Base-by-base conservation (phyloP, 768 basidiomycete genomes). In the Infundibulicybe gibba region DNA sequence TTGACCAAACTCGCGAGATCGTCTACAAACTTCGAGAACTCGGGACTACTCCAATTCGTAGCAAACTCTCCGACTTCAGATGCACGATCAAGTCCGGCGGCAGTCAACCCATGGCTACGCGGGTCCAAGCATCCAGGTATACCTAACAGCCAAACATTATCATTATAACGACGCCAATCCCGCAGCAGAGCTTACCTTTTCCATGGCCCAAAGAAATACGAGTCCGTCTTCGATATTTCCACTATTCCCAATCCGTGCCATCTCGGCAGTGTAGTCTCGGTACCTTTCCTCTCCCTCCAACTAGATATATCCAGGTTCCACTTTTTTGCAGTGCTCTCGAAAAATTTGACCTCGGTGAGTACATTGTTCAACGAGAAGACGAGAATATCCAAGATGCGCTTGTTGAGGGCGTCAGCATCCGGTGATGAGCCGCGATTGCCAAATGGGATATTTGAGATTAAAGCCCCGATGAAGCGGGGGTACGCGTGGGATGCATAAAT, bases 171-270 rank as follows among this genome's bases (percentile, higher is more conserved):
- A 9, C 17, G 17, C 17, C 40, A 35, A 32, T 3, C 6, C 44
- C 6, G 13, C 12, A 15, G 15, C 17, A 3, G 35, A 10, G 17
- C 35, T 16, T 45, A 86, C 87, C 68, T 77, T 74, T 60, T 89
- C 87, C 86, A 89, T 89, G 0, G 83, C 83, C 86, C 86, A 89
- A 12, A 90, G 63, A 50, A 90, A 82, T 1, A 89, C 68, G 16
- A 90, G 62, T 0, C 82, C 83, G 35, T 90, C 87, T 41, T 77
- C 74, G 15, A 86, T 52, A 0, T 64, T 68, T 3, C 71, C 75
- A 13, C 63, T 55, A 5, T 67, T 63, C 3, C 72, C 70, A 2
- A 81, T 64, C 5, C 80, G 71, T 2, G 72, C 71, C 80, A 90
- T 83, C 61, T 86, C 83, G 9, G 86, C 85, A 2, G 83, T 81